Evolutionary conservation across 2,329 filamentous ascomycete species (phyloP).

Genomic region (Phyllosticta citrichinensis): DNA sequence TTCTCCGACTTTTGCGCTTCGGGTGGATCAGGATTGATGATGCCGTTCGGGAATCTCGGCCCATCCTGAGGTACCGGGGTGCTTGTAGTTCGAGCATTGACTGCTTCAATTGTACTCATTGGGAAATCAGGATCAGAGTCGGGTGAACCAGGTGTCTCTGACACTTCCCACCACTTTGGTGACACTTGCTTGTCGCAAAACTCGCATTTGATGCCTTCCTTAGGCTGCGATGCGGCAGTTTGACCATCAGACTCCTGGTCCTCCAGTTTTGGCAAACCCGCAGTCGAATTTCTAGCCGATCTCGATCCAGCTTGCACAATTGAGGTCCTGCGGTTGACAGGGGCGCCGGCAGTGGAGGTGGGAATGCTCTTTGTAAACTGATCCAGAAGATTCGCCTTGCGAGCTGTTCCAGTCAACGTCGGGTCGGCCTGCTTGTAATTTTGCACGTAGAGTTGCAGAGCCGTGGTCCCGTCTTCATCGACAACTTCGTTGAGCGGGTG

Average conservation of each 20-base stretch:
- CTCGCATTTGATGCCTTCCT: conserved; percentile 22
- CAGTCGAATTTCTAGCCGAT: conserved; percentile 20
- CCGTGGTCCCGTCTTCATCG: conserved; percentile 61
- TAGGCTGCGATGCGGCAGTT: conserved; percentile 9
- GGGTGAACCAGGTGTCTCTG: conserved; percentile 18
- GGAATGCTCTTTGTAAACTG: conserved; percentile 47
- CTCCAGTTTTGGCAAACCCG: conserved; percentile 28
- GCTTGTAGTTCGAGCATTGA: background rate
- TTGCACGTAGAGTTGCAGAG: conserved; percentile 75
- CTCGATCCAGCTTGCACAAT: conserved; percentile 26
- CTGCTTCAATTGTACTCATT: conserved; percentile 10
- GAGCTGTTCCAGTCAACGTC: conserved; percentile 78
- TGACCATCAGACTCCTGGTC: conserved; percentile 21
- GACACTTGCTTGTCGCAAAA: conserved; percentile 54
- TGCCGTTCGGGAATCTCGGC: conserved; percentile 5
- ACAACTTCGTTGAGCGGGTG: conserved; percentile 72
- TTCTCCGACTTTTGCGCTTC: conserved; percentile 13
- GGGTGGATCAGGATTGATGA: conserved; percentile 16
- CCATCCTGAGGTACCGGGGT: conserved; percentile 2
- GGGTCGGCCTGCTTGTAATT: conserved; percentile 94
- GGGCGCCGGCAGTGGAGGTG: conserved; percentile 22
- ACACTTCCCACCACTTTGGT: conserved; percentile 46
- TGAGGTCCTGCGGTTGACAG: conserved; percentile 32
- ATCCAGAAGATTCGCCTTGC: conserved; percentile 74
- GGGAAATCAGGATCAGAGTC: conserved; percentile 11